Evolutionary conservation across 2,329 filamentous ascomycete genomes (phyloP).

Genomic region (Mycosphaerelloides madeirae): DNA sequence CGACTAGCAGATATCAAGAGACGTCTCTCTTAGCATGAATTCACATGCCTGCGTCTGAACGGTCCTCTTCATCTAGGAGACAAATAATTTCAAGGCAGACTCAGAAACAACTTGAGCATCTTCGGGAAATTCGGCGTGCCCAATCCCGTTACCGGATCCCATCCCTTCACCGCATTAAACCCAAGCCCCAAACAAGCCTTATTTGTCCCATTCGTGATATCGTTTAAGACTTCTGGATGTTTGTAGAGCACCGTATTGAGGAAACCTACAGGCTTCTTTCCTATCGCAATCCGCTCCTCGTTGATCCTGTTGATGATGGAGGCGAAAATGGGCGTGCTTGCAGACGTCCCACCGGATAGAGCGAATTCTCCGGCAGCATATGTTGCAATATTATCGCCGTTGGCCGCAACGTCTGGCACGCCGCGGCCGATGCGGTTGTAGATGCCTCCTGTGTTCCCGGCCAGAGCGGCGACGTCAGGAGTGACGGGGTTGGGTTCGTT

Average conservation of each 20-base stretch:
- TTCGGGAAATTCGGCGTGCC: not conserved
- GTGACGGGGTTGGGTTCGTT: not conserved
- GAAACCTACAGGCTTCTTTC: conserved; percentile 38
- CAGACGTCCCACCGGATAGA: conserved; percentile 47
- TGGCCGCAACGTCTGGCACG: conserved; percentile 41
- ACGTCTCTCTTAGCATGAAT: no score
- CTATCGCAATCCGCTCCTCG: conserved; percentile 29
- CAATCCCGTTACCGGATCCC: conserved; percentile 28
- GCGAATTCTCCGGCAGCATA: conserved; percentile 36
- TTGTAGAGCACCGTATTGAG: conserved; percentile 41
- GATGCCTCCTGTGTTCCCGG: conserved; percentile 35
- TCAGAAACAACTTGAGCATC: conserved; percentile 1
- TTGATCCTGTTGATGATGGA: conserved; percentile 44
- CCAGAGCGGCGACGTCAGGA: conserved; percentile 14
- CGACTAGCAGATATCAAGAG: no score
- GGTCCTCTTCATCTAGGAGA: no score
- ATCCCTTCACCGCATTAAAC: conserved; percentile 27
- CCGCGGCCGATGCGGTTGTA: conserved; percentile 48
- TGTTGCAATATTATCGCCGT: conserved; percentile 17
- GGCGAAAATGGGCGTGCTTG: conserved; percentile 45
- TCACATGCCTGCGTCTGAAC: no score
- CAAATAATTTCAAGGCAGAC: not conserved
- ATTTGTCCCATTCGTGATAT: conserved; percentile 32
- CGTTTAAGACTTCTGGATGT: conserved; percentile 35
- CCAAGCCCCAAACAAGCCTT: conserved; percentile 32